Percentiles rank a stretch among this genome's conserved stretches.
These are phyloP conservation scores for Picea abies DNA, from an alignment of 83 land plant genomes.

Conservation along the genomic window DNA sequence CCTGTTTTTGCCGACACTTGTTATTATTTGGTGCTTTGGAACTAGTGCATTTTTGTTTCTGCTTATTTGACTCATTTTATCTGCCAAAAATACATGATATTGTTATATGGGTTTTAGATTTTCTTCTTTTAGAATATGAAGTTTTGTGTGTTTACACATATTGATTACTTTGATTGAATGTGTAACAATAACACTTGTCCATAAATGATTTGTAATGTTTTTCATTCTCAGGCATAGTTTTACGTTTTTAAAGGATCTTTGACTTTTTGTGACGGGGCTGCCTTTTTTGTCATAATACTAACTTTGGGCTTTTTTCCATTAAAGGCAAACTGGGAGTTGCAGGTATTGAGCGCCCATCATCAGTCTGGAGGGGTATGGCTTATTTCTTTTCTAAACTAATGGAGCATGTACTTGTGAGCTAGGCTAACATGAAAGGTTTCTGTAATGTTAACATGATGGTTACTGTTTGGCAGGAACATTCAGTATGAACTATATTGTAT, in stretches of 20 bases:
- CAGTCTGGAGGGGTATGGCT: slow-evolving; percentile 96
- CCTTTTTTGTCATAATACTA: neutral
- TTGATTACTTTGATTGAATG: neutral
- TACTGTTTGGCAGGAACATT: slow-evolving; percentile 74
- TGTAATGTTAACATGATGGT: neutral
- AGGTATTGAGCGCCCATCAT: slow-evolving; percentile 96
- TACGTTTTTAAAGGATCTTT: neutral
- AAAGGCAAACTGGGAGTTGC: slow-evolving; percentile 95
- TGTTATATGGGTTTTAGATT: neutral
- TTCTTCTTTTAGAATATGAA: neutral
- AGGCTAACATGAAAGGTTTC: neutral
- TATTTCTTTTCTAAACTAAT: neutral
- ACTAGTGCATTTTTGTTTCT: too few relatives aligned
- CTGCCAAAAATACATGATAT: too few relatives aligned
- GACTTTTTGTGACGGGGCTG: neutral
- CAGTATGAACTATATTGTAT: slow-evolving; percentile 95
- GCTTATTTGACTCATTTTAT: too few relatives aligned
- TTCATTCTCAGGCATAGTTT: neutral
- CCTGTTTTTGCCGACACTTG: too few relatives aligned
- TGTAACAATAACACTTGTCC: neutral
- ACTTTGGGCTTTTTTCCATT: neutral
- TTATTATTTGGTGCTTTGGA: too few relatives aligned
- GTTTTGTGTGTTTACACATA: neutral
- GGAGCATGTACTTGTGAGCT: neutral
- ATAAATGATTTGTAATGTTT: neutral